Base-by-base conservation (phyloP, 1,284 basidiomycete genomes). In the Papiliotrema flavescens region DNA sequence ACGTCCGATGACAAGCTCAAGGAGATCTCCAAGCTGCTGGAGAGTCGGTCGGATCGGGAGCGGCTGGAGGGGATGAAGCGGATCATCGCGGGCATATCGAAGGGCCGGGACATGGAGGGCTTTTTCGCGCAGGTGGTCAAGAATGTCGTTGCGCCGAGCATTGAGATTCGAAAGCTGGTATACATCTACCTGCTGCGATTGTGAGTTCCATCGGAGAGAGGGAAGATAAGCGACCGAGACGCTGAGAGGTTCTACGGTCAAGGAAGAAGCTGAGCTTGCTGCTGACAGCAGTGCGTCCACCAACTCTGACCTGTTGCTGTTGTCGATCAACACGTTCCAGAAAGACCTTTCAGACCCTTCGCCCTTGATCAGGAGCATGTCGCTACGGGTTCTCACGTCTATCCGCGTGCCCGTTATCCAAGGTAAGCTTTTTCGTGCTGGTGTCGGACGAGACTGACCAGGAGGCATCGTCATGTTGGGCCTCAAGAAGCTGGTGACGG, bases 301-400 rank as follows among this genome's bases (percentile, higher is more conserved):
- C 47, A 91, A 94, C 67, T 94, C 95, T 8, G 96, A 98, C 76
- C 84, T 98, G 50, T 89, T 96, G 0, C 79, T 99, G 36, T 82
- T 99, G 23, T 95, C 93, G 6, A 96, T 99, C 80, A 99, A 99
- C 78, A 96, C 95, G 11, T 98, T 98, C 72, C 96, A 99, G 76
- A 92, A 93, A 73, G 96, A 99, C 77, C 81, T 98, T 19, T 85
- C 87, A 1, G 95, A 98, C 69, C 80, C 86, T 8, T 96, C 88
- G 57, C 95, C 96, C 0, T 84, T 98, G 63, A 94, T 94, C 55
- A 84, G 90, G 28, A 89, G 90, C 13, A 96, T 96, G 92, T 90
- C 91, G 2, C 78, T 97, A 44, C 83, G 93, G n/a, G 92, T 97
- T 1, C 81, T 98, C 44, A 91, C 90, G 56, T 90, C 91, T 9